Evolutionary conservation across 441 rosid genomes (phyloP).

Genomic region (Adansonia gregorii): DNA sequence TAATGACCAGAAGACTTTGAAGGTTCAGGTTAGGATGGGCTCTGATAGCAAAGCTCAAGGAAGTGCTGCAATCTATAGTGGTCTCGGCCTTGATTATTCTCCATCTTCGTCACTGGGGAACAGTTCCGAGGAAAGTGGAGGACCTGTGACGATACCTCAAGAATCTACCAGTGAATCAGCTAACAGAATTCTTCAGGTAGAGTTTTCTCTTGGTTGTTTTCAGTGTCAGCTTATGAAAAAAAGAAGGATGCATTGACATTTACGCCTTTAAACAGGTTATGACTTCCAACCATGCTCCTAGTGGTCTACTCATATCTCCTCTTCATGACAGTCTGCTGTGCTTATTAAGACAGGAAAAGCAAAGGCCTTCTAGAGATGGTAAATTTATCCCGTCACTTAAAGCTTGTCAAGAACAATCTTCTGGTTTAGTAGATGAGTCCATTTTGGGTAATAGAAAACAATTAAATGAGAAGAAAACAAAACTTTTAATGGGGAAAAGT

Average conservation of each 20-base stretch:
- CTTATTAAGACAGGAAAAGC: constrained; percentile 41
- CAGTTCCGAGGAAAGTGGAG: constrained; percentile 43
- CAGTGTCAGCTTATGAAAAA: constrained; percentile 22
- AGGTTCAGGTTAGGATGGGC: constrained; percentile 42
- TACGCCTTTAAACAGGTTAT: constrained; percentile 63
- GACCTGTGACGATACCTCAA: constrained; percentile 21
- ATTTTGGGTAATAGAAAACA: constrained; percentile 28
- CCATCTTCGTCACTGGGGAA: constrained; percentile 51
- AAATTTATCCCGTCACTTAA: constrained; percentile 29
- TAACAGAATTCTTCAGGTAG: constrained; percentile 64
- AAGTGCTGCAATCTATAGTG: constrained; percentile 40
- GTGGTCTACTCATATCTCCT: constrained; percentile 56
- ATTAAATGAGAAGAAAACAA: constrained; percentile 33
- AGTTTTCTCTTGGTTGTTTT: constrained; percentile 28
- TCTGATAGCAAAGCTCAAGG: constrained; percentile 32
- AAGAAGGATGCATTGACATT: constrained; percentile 28
- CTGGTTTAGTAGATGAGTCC: constrained; percentile 29
- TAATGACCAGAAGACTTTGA: constrained; percentile 36
- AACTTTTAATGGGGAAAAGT: constrained; percentile 27
- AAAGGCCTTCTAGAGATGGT: constrained; percentile 26
- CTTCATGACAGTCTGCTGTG: constrained; percentile 53
- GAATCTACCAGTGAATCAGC: constrained; percentile 40
- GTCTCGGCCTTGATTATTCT: constrained; percentile 46
- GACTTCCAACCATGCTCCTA: constrained; percentile 59
- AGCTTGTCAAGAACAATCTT: constrained; percentile 35